A percentile compares a stretch with the other conserved stretches of the same genome.
phyloP scores from a whole-genome alignment of 108 stramenopile species.

The Pseudonitzschia multiseries region DNA sequence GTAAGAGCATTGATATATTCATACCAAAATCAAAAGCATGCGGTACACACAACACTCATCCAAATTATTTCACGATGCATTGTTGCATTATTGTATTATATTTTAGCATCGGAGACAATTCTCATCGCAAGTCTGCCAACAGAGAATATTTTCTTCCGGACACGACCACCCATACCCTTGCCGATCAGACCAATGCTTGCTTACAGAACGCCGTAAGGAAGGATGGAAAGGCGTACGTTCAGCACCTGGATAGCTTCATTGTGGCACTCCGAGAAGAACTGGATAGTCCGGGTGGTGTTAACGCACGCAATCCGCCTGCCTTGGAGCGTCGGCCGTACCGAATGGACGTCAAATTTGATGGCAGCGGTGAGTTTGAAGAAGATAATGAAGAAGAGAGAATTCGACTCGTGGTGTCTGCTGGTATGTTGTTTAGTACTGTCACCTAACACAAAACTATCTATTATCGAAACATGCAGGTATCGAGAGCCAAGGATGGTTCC shows the following conservation, averaged over 20 bases:
- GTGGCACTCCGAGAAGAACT: constrained; percentile 82
- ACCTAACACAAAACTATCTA: background rate
- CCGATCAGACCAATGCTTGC: constrained; percentile 77
- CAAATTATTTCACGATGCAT: background rate
- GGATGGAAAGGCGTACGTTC: constrained; percentile 75
- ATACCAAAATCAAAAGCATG: background rate
- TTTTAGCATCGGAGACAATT: constrained; percentile 69
- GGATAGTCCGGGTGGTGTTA: constrained; percentile 81
- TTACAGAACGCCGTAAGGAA: constrained; percentile 76
- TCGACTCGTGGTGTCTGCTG: background rate
- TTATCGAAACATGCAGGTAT: constrained; percentile 38
- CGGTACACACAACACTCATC: background rate
- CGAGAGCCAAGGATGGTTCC: constrained; percentile 86
- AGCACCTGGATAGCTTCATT: constrained; percentile 84
- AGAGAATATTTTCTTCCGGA: constrained; percentile 82
- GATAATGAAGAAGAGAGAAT: constrained; percentile 11
- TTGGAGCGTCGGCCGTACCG: constrained; percentile 79
- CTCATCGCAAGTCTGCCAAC: constrained; percentile 41
- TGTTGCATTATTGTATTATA: too few species aligned
- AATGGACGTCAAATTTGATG: constrained; percentile 83
- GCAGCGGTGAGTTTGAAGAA: constrained; percentile 30
- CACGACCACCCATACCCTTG: constrained; percentile 80
- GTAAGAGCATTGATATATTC: constrained; percentile 1
- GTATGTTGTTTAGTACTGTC: too few species aligned
- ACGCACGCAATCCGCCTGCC: constrained; percentile 71